phyloP scores from a whole-genome alignment of 192 early-diverging fungal genomes.

The Backusella morwellensis region DNA sequence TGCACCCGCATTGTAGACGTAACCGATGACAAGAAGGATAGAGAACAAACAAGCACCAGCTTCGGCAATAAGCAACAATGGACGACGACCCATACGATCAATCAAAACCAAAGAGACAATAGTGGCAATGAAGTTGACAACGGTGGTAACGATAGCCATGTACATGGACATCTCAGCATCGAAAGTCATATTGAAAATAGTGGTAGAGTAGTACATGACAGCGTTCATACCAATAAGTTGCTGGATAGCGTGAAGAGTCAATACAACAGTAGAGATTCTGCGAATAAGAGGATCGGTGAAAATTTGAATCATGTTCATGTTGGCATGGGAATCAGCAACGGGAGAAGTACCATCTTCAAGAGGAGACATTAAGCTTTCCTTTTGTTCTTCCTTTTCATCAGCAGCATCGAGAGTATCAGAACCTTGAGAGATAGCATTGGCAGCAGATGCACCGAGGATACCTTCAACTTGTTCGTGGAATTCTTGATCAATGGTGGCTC shows the following conservation, averaged over 20 bases:
- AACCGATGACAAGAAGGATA: conserved; percentile 55
- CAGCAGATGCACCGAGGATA: conserved; percentile 14
- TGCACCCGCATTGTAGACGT: conserved; percentile 47
- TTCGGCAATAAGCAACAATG: conserved; percentile 54
- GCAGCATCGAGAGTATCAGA: neutral
- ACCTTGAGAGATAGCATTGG: neutral
- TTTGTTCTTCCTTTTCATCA: conserved; percentile 1
- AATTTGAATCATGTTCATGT: conserved; percentile 46
- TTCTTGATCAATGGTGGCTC: conserved; percentile 56
- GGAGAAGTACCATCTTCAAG: conserved; percentile 7
- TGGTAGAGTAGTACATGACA: conserved; percentile 84
- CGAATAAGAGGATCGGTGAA: conserved; percentile 58
- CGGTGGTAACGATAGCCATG: conserved; percentile 51
- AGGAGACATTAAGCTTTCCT: neutral
- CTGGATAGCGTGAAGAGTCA: conserved; percentile 71
- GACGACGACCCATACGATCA: conserved; percentile 59
- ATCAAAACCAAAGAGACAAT: conserved; percentile 50
- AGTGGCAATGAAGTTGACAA: conserved; percentile 54
- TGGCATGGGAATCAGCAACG: neutral
- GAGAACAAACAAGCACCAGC: conserved; percentile 59
- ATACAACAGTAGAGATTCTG: conserved; percentile 59
- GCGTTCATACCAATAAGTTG: conserved; percentile 85
- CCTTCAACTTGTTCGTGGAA: conserved; percentile 57
- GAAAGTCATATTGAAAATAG: conserved; percentile 69
- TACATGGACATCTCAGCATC: conserved; percentile 52